Conservation (phyloP, 495 filamentous ascomycete species). For the Aspergillus sclerotiicarbonarius region DNA sequence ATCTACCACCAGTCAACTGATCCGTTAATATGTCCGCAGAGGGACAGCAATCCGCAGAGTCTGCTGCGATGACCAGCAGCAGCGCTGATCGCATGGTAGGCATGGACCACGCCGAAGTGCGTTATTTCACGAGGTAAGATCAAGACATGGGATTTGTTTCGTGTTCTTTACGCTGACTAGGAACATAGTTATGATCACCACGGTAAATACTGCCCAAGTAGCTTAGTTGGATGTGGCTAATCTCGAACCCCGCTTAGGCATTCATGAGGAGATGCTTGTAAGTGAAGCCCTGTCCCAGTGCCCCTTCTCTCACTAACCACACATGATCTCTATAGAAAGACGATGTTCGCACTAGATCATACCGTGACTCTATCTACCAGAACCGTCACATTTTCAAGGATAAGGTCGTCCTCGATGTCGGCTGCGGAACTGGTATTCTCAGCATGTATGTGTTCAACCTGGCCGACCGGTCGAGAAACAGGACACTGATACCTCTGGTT, state of each 20-base stretch:
- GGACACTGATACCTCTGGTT: constrained; percentile 11
- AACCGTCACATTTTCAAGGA: constrained; percentile 96
- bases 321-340: constrained; percentile 67
- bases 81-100: constrained; percentile 53
- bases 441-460: constrained; percentile 64
- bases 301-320: not conserved
- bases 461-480: not conserved
- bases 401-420: constrained; percentile 96
- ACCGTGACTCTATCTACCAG: constrained; percentile 94
- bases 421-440: constrained; percentile 89
- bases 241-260: constrained; percentile 57
- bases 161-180: constrained; percentile 29
- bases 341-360: constrained; percentile 92
- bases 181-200: constrained; percentile 84
- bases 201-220: constrained; percentile 52
- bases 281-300: constrained; percentile 36
- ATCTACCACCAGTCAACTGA: not conserved
- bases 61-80: constrained; percentile 35
- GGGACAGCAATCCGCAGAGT: constrained; percentile 18
- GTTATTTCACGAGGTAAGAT: constrained; percentile 92
- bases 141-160: constrained; percentile 9
- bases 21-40: constrained; percentile 34
- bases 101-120: constrained; percentile 85
- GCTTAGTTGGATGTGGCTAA: constrained; percentile 14
- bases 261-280: constrained; percentile 98